Percentiles rank a stretch among this genome's conserved stretches.
Evolutionary conservation across 495 filamentous ascomycete species (phyloP).

Genomic region (Aspergillus indologenus): DNA sequence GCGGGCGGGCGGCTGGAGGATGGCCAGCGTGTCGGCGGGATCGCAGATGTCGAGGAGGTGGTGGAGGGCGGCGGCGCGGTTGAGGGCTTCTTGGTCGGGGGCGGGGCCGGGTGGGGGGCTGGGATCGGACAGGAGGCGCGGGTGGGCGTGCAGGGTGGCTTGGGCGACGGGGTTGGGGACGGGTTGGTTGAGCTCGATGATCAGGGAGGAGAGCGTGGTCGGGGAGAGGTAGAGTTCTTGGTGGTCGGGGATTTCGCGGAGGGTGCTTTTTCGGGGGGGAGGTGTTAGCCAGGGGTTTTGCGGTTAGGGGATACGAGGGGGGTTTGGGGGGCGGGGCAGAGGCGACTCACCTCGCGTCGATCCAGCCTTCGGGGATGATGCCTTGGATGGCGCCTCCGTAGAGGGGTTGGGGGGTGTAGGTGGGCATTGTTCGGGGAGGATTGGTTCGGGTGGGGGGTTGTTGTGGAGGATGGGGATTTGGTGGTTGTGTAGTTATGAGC

Average conservation of each 20-base stretch:
- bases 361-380: constrained; percentile 67
- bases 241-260: constrained; percentile 89
- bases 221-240: constrained; percentile 89
- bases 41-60: constrained; percentile 80
- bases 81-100: constrained; percentile 44
- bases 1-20: constrained; percentile 43
- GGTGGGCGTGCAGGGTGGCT: constrained; percentile 33
- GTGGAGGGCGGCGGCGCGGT: constrained; percentile 60
- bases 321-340: neutral
- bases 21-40: constrained; percentile 53
- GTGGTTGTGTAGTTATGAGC: neutral
- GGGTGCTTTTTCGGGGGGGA: constrained; percentile 47
- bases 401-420: constrained; percentile 58
- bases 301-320: too few relatives aligned
- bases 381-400: constrained; percentile 80
- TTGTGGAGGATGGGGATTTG: neutral
- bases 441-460: neutral
- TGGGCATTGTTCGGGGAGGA: constrained; percentile 30
- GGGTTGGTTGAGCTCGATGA: constrained; percentile 83
- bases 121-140: constrained; percentile 19
- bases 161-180: constrained; percentile 37
- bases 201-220: constrained; percentile 73
- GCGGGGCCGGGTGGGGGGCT: constrained; percentile 27
- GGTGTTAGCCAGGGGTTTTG: constrained; percentile 2
- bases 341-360: constrained; percentile 71